Evolutionary conservation across 495 filamentous ascomycete genomes (phyloP), one percentile per base, ranked within the genome.

Genomic region (Penicillium lividum): DNA sequence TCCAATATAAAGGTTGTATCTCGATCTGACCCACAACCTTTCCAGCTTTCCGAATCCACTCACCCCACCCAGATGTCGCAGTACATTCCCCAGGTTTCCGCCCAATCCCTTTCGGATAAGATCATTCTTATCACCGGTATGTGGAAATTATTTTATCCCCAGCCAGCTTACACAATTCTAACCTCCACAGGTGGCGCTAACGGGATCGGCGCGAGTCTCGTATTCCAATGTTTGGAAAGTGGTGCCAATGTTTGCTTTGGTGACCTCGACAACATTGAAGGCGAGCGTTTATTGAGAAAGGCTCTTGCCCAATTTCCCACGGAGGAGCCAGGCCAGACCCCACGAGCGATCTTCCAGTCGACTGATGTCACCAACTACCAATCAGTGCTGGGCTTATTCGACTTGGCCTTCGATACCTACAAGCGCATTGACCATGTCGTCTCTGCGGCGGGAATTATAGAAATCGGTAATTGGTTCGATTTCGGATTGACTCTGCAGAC

Each of bases 151-250:
- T 7, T 30, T 7, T 50, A 15, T 43, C 18, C 11, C 36, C 28
- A 29, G 11, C 10, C 30, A 18, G 18, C 33, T 33, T n/a, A 50
- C 10, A 29, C 3, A 25, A 7, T 5, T 11, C 8, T 36, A 36
- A 36, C 33, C 10, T 36, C 8, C 1, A 25, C 38, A 84, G 82
- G 82, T 47, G 79, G 78, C 47, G 73, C 80, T 15, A 82, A 80
- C 40, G 82, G 82, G 9, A 84, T 84, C 38, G 80, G 82, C n/a
- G 69, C 80, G 3, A 78, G 78, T 42, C 77, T 81, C 0, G 77
- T 80, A 9, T 67, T 78, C 27, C 73, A 79, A 13, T 74, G 78
- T 42, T 68, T 79, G 18, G 68, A 73, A 11, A 65, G 70, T 13
- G 77, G 78, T 7, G 80, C 80, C 52, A 75, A 71, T 34, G 80